Conservation (phyloP, 2,329 filamentous ascomycete species). For the Pseudogymnoascus destructans region DNA sequence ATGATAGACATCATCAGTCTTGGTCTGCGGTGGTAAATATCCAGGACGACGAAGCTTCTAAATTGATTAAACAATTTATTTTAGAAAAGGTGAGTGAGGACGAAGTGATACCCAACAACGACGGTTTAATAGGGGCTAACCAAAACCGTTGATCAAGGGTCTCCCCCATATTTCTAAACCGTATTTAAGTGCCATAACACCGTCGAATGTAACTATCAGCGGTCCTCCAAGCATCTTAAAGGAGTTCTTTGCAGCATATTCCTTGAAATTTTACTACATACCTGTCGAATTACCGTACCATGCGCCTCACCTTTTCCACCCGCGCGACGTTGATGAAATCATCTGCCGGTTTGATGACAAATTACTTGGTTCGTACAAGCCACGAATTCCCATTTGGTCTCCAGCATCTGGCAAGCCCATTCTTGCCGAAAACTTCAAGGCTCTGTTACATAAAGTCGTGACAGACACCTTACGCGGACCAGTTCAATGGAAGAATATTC, state of each 20-base stretch:
- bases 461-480: constrained; percentile 17
- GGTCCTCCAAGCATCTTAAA: constrained; percentile 6
- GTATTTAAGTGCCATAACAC: constrained; percentile 10
- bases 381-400: constrained; percentile 15
- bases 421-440: constrained; percentile 11
- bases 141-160: neutral
- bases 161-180: neutral
- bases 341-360: constrained; percentile 2
- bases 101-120: neutral
- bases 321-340: constrained; percentile 12
- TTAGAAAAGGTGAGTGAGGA: neutral
- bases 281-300: constrained; percentile 18
- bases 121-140: neutral
- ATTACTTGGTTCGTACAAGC: constrained; percentile 4
- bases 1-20: constrained; percentile 12
- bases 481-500: constrained; percentile 11
- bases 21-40: constrained; percentile 1
- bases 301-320: constrained; percentile 18
- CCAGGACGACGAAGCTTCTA: neutral
- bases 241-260: constrained; percentile 9
- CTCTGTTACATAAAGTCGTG: constrained; percentile 15
- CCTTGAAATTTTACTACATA: neutral
- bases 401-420: constrained; percentile 7
- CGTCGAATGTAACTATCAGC: constrained; percentile 12
- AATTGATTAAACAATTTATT: constrained; percentile 7